These are phyloP conservation scores for Venturia oleaginea DNA, from an alignment of 2,329 filamentous ascomycete species.

Conservation along the genomic window DNA sequence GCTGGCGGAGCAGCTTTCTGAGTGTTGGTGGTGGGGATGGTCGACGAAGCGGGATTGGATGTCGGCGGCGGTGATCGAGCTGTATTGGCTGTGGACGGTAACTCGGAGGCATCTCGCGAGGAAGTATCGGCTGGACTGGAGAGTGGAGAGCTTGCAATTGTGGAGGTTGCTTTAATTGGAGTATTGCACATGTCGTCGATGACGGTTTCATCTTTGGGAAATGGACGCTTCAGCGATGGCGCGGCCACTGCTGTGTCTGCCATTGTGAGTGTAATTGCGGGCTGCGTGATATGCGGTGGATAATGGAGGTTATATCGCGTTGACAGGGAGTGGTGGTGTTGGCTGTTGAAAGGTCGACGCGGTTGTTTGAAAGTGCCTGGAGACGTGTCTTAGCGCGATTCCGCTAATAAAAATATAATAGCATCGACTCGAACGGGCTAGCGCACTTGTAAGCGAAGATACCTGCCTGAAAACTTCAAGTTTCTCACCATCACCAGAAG, in stretches of 20 bases:
- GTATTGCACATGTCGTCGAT: neutral
- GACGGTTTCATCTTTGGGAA: neutral
- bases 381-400: neutral
- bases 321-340: neutral
- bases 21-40: neutral
- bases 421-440: no score
- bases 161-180: neutral
- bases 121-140: neutral
- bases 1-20: constrained; percentile 22
- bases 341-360: neutral
- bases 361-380: neutral
- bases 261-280: neutral
- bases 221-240: constrained; percentile 4
- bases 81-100: neutral
- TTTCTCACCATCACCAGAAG: neutral
- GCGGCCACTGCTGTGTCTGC: neutral
- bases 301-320: neutral
- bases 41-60: neutral
- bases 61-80: constrained; percentile 14
- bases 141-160: neutral
- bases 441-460: no score
- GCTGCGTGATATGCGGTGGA: neutral
- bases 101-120: neutral
- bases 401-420: no score
- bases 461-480: neutral